phyloP scores from a whole-genome alignment of 2,329 filamentous ascomycete species.

The Fusarium heterosporum region DNA sequence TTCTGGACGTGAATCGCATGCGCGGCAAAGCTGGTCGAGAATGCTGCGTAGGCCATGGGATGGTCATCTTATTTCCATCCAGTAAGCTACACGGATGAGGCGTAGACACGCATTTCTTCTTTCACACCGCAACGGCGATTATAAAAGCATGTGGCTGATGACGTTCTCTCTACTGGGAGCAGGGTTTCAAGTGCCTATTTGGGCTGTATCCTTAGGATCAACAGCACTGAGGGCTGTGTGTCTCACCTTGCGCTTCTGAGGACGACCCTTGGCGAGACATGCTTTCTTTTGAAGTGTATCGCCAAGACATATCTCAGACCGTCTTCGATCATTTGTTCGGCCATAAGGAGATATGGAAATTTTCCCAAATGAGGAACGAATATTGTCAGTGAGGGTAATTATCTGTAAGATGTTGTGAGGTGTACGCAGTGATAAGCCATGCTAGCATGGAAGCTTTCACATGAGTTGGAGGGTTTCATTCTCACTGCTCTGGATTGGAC shows the following conservation, averaged over 20 bases:
- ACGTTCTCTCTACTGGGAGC: conserved; percentile 4
- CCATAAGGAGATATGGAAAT: conserved; percentile 10
- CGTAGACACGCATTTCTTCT: background rate
- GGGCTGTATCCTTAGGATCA: background rate
- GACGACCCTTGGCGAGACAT: conserved; percentile 1
- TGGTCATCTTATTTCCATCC: conserved; percentile 6
- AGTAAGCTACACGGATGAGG: conserved; percentile 20
- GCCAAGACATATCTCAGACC: conserved; percentile 8
- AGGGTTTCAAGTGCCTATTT: background rate
- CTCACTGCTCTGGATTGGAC: conserved; percentile 31
- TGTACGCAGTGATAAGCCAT: conserved; percentile 15
- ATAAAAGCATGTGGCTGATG: conserved; percentile 23
- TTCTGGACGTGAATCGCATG: conserved; percentile 28
- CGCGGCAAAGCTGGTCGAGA: conserved; percentile 17
- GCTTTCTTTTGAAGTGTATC: background rate
- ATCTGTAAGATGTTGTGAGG: conserved; percentile 7
- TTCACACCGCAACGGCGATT: conserved; percentile 13
- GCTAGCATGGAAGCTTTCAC: conserved; percentile 1
- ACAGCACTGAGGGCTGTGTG: background rate
- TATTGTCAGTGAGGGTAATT: conserved; percentile 4
- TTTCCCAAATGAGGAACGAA: background rate
- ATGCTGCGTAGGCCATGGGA: conserved; percentile 10
- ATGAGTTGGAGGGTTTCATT: conserved; percentile 30
- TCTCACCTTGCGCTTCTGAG: conserved; percentile 7
- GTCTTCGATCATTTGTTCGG: conserved; percentile 13